Evolutionary conservation across 306 rosid genomes (phyloP).

Genomic region (Inga laurina): DNA sequence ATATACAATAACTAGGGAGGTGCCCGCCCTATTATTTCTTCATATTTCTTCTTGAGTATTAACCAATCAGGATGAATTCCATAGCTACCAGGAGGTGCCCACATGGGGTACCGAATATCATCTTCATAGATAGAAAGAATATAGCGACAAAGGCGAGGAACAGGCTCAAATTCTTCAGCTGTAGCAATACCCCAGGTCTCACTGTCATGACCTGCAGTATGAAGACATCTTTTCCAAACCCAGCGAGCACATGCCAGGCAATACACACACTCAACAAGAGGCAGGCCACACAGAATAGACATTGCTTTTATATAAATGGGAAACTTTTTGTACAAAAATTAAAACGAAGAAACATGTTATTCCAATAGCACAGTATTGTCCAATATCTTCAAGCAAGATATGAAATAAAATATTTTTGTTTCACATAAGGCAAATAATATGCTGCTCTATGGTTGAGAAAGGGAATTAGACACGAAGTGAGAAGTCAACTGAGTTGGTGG

Average conservation of each 20-base stretch:
- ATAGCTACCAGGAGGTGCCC: conserved; percentile 88
- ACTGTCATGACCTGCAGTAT: conserved; percentile 94
- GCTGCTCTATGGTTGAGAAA: neutral
- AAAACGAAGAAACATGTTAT: neutral
- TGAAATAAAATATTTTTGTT: neutral
- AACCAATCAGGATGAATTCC: conserved; percentile 78
- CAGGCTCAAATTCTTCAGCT: conserved; percentile 79
- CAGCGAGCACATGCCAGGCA: conserved; percentile 92
- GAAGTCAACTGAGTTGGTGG: conserved; percentile 9
- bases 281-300: conserved; percentile 79
- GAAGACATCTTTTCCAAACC: conserved; percentile 95
- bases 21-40: conserved; percentile 64
- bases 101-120: conserved; percentile 67
- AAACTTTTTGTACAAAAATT: conserved; percentile 9
- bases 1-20: conserved; percentile 81
- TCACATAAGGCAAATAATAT: neutral
- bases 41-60: conserved; percentile 52
- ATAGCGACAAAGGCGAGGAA: conserved; percentile 89
- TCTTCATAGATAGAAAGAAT: conserved; percentile 88
- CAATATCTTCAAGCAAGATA: conserved; percentile 9
- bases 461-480: neutral
- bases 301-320: conserved; percentile 32
- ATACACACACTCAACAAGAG: conserved; percentile 90
- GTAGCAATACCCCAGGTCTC: conserved; percentile 86
- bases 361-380: neutral